Conservation (phyloP, 2,329 filamentous ascomycete genomes). For the Ascochyta pisi region DNA sequence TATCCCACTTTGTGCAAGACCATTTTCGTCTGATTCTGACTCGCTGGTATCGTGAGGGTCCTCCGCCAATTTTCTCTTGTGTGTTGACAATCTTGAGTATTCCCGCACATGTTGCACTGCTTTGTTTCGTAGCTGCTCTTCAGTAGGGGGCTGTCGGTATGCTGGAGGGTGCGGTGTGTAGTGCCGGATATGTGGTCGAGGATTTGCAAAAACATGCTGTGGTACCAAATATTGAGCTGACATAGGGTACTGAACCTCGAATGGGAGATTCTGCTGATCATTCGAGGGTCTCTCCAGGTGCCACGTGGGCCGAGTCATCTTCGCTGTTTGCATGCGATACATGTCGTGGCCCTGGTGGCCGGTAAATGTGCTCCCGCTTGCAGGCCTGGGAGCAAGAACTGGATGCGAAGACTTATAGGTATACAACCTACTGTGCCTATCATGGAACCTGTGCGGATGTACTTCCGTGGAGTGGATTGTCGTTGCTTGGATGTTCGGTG, state of each 20-base stretch:
- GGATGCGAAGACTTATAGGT: conserved; percentile 12
- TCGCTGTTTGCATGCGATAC: conserved; percentile 23
- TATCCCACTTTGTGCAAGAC: background rate
- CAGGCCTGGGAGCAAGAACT: conserved; percentile 11
- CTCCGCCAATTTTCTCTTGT: background rate
- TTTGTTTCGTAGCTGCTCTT: conserved; percentile 25
- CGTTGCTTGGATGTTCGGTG: background rate
- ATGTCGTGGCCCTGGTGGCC: conserved; percentile 26
- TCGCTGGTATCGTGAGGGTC: background rate
- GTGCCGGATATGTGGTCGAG: background rate
- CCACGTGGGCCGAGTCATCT: conserved; percentile 1
- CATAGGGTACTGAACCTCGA: background rate
- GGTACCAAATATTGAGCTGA: background rate
- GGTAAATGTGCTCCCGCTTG: conserved; percentile 18
- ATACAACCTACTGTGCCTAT: conserved; percentile 19
- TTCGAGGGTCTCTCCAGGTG: background rate
- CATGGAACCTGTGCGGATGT: conserved; percentile 22
- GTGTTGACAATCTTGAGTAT: background rate
- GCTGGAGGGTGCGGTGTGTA: background rate
- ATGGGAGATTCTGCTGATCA: background rate
- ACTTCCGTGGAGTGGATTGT: background rate
- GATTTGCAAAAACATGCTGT: background rate
- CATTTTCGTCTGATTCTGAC: background rate
- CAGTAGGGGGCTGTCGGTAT: background rate
- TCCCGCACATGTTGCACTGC: conserved; percentile 25